phyloP scores from a whole-genome alignment of 345 rosid species.

The Eucalyptus curtisii region DNA sequence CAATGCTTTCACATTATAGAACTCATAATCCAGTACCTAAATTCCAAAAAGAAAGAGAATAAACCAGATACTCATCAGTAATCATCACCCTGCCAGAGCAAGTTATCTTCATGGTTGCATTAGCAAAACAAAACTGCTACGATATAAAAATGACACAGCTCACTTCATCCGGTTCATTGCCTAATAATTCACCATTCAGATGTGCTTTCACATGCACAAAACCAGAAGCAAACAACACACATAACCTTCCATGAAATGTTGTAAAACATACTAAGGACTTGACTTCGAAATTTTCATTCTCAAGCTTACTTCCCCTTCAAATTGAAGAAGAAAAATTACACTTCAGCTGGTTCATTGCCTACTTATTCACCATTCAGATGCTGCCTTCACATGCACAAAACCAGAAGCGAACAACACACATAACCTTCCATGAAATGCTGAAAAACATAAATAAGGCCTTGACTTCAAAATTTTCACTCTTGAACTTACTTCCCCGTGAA shows the following conservation, averaged over 20 bases:
- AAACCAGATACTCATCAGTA: background rate
- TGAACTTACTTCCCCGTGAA: background rate
- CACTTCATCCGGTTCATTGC: background rate
- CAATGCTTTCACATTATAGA: conserved; percentile 27
- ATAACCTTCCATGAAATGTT: background rate
- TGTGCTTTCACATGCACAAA: background rate
- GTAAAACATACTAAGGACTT: background rate
- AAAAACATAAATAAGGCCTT: background rate
- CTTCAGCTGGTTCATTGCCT: background rate
- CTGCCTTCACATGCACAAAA: background rate
- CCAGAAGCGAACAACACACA: background rate
- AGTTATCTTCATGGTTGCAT: background rate
- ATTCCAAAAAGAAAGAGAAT: background rate
- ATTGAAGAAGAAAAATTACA: background rate
- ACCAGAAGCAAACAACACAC: background rate
- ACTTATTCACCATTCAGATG: background rate
- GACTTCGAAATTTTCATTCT: background rate
- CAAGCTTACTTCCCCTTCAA: background rate
- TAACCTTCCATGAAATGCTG: background rate
- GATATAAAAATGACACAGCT: background rate
- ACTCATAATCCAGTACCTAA: conserved; percentile 27
- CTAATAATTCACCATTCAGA: background rate
- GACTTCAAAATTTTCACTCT: background rate
- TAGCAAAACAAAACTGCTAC: background rate
- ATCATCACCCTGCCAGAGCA: background rate